Conservation (phyloP, 768 basidiomycete genomes). For the Mycena vitilis region DNA sequence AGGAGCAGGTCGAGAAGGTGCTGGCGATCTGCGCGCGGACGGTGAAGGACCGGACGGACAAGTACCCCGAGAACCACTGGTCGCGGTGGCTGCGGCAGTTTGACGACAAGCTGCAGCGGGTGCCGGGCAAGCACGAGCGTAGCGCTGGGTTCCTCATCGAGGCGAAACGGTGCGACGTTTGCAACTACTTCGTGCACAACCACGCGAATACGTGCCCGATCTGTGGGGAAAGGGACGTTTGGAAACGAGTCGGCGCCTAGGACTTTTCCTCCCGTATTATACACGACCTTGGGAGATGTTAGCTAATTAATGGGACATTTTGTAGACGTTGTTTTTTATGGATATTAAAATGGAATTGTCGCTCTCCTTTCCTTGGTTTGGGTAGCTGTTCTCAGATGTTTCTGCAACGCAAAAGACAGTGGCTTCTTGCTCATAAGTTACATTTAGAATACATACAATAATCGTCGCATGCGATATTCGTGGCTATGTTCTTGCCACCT, state of each 20-base stretch:
- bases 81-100: conserved; percentile 23
- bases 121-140: conserved; percentile 18
- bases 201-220: conserved; percentile 20
- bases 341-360: no score
- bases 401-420: no score
- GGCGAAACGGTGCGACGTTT: conserved; percentile 15
- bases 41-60: conserved; percentile 9
- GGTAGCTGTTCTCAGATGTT: no score
- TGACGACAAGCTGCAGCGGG: conserved; percentile 22
- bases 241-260: no score
- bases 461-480: no score
- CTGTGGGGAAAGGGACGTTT: conserved; percentile 24
- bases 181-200: conserved; percentile 28
- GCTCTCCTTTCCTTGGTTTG: no score
- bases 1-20: conserved; percentile 20
- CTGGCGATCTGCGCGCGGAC: conserved; percentile 10
- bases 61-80: conserved; percentile 23
- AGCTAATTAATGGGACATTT: no score
- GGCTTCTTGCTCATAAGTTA: no score
- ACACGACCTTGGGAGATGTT: no score
- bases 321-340: no score
- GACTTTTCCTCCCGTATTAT: no score
- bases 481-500: neutral
- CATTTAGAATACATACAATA: no score
- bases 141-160: conserved; percentile 21